Evolutionary conservation across 2,329 filamentous ascomycete genomes (phyloP).

Genomic region (Neobulgaria alba): DNA sequence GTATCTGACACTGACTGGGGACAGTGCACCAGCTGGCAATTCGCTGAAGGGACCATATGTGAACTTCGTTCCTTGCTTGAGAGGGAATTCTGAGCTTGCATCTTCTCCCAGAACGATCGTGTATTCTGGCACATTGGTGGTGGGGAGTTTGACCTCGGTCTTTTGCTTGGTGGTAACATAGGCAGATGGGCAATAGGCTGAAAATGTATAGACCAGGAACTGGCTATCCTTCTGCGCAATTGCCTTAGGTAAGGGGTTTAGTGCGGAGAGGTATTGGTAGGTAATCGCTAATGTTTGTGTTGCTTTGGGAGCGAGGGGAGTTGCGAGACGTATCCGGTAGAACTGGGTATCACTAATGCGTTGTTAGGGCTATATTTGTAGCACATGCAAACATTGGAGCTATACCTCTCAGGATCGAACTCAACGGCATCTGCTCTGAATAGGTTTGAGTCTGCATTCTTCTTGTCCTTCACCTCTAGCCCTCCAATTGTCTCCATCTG

Average conservation of each 20-base stretch:
- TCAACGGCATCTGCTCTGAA: conserved; percentile 65
- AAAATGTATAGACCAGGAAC: conserved; percentile 79
- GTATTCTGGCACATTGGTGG: conserved; percentile 72
- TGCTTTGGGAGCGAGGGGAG: conserved; percentile 63
- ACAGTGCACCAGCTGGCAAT: conserved; percentile 65
- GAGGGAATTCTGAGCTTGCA: conserved; percentile 52
- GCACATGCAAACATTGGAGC: background rate
- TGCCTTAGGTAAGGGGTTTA: conserved; percentile 68
- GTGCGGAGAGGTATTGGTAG: conserved; percentile 72
- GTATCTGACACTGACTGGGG: conserved; percentile 74
- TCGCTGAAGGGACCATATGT: conserved; percentile 86
- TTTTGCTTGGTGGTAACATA: conserved; percentile 90
- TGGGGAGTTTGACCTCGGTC: conserved; percentile 88
- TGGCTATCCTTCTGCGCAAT: conserved; percentile 83
- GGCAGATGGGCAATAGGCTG: conserved; percentile 72
- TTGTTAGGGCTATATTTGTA: conserved; percentile 17
- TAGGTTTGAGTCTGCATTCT: conserved; percentile 56
- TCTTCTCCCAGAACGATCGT: conserved; percentile 60
- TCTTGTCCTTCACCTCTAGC: conserved; percentile 88
- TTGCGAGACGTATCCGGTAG: conserved; percentile 73
- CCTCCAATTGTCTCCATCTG: conserved; percentile 72
- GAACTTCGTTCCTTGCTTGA: conserved; percentile 76
- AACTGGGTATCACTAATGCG: conserved; percentile 60
- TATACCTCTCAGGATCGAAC: conserved; percentile 49
- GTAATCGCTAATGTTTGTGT: conserved; percentile 84